Base-by-base conservation (phyloP, 2,329 filamentous ascomycete genomes). In the Verticillium longisporum region DNA sequence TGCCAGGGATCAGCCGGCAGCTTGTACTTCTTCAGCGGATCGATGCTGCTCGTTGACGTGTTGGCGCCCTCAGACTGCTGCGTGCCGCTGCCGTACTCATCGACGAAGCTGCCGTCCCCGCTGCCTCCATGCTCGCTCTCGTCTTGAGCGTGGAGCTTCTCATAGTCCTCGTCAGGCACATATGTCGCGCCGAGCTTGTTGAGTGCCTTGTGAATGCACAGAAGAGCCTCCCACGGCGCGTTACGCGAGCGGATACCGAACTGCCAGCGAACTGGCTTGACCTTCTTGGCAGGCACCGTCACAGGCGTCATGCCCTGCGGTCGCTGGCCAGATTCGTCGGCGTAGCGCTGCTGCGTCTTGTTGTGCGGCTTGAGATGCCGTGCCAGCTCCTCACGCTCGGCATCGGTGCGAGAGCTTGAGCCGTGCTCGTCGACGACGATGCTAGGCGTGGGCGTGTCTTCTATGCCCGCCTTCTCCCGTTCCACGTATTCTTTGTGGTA, bases 241-340 rank as follows among this genome's bases (percentile, higher is more conserved):
- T 98, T 99, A 57, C 95, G 87, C 55, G 92, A 97, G 41, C 95
- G 86, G 64, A 99, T 99, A 61, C 95, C 95, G 72, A 99, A 99
- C 73, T 99, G 95, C 95, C 95, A 99, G 66, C 94, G 91, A 15
- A 93, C 91, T 1, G 90, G 90, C 70, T 91, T 92, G 5, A 82
- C 77, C 73, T 91, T 92, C 78, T 90, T 92, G 3, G 80, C 73
- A 2, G 87, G 85, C 32, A 56, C 57, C 58, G 80, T 76, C 56
- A 87, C 83, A 0, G 85, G 85, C 2, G 86, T 88, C 77, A 88
- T 81, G 21, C 82, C 80, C 61, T 86, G 83, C 3, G 86, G 86
- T 41, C 84, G 80, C 65, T 77, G 84, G 70, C 71, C 83, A 61
- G 74, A 81, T 70, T 84, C 88, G 65, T 94, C 89, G 26, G 26